Percentiles rank a stretch among this genome's conserved stretches.
Evolutionary conservation across 441 rosid genomes (phyloP).

Genomic region (Pelargonium australe): DNA sequence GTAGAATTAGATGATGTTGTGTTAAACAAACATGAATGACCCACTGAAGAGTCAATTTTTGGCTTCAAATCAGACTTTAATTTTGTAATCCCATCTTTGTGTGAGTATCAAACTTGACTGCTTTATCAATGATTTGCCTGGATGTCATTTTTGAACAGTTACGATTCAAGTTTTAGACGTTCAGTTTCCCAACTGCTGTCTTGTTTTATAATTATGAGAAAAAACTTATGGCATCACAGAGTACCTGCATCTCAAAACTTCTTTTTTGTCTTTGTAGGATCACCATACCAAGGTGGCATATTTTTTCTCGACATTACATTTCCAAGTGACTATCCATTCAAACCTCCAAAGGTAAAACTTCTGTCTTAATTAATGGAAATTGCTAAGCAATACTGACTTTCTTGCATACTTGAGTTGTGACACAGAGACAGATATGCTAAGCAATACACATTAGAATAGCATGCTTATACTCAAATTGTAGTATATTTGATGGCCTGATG

Average conservation of each 20-base stretch:
- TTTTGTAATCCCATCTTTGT: not conserved
- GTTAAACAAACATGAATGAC: not conserved
- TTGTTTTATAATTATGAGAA: too few species aligned
- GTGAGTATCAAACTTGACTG: not conserved
- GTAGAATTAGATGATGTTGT: not conserved
- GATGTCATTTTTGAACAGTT: too few species aligned
- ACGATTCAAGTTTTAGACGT: too few species aligned
- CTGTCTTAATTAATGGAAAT: not conserved
- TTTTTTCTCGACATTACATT: constrained; percentile 71
- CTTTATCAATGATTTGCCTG: not conserved
- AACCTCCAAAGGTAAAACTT: constrained; percentile 72
- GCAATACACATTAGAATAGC: not conserved
- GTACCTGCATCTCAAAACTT: not conserved
- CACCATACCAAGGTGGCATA: constrained; percentile 76
- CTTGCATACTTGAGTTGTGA: not conserved
- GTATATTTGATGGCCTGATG: not conserved
- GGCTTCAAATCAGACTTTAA: not conserved
- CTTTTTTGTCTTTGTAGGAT: constrained; percentile 39
- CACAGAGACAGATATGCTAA: not conserved
- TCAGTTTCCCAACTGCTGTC: too few species aligned
- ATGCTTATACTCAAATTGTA: not conserved
- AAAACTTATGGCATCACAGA: too few species aligned
- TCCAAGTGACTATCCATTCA: constrained; percentile 80
- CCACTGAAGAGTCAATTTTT: not conserved
- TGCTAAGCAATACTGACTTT: not conserved